A percentile compares a stretch with the other conserved stretches of the same genome.
phyloP scores from a whole-genome alignment of 2,329 filamentous ascomycete species.

The Trichoderma sp. region DNA sequence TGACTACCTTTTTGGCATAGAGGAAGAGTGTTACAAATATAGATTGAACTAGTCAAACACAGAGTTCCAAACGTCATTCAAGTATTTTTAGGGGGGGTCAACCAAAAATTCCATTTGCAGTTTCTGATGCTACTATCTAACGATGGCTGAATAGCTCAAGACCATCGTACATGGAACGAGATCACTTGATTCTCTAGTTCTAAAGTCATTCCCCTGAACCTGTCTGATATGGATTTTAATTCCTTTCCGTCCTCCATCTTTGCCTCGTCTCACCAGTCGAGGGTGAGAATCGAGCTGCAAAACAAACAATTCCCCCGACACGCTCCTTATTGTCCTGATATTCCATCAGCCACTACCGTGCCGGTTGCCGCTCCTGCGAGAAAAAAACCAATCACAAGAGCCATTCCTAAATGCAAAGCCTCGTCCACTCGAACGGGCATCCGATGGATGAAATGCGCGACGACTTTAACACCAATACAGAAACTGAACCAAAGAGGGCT shows the following conservation, averaged over 20 bases:
- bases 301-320: slow-evolving; percentile 33
- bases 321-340: slow-evolving; percentile 32
- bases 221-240: neutral
- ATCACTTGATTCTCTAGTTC: slow-evolving; percentile 40
- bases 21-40: neutral
- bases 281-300: slow-evolving; percentile 20
- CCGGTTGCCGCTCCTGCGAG: slow-evolving; percentile 20
- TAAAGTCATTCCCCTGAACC: slow-evolving; percentile 10
- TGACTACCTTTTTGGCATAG: neutral
- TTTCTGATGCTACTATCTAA: slow-evolving; percentile 22
- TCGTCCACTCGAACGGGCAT: slow-evolving; percentile 41
- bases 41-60: neutral
- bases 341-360: slow-evolving; percentile 28
- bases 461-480: slow-evolving; percentile 25
- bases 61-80: neutral
- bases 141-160: slow-evolving; percentile 8
- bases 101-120: slow-evolving; percentile 21
- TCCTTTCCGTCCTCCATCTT: slow-evolving; percentile 8
- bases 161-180: slow-evolving; percentile 29
- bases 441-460: slow-evolving; percentile 34
- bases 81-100: slow-evolving; percentile 6
- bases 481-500: slow-evolving; percentile 21
- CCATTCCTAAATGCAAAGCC: slow-evolving; percentile 28
- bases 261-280: slow-evolving; percentile 1
- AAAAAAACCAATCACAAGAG: slow-evolving; percentile 17